phyloP scores from a whole-genome alignment of 805 yeast genomes.

The Kluyveromyces aestuarii region DNA sequence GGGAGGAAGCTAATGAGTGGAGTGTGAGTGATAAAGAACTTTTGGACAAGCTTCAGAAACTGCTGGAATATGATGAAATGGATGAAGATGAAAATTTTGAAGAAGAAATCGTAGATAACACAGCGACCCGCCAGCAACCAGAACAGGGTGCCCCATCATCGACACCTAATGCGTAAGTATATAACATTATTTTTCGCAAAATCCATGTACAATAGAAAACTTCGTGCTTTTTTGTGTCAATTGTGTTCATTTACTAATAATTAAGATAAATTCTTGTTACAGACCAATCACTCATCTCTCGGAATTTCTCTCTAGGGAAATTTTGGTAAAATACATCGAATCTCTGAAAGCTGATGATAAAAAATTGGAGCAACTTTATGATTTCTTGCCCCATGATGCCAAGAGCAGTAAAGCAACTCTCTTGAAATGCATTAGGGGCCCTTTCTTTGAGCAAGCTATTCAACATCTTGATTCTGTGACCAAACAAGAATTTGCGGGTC shows the following conservation, averaged over 20 bases:
- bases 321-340: constrained; percentile 6
- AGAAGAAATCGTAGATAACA: constrained; percentile 10
- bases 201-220: background rate
- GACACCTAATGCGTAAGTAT: constrained; percentile 4
- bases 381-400: constrained; percentile 4
- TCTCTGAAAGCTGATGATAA: constrained; percentile 3
- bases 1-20: constrained; percentile 36
- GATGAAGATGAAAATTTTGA: constrained; percentile 14
- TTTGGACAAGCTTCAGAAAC: constrained; percentile 39
- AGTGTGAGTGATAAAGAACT: constrained; percentile 49
- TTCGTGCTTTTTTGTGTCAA: background rate
- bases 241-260: background rate
- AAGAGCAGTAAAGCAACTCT: constrained; percentile 3
- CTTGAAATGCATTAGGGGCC: constrained; percentile 7
- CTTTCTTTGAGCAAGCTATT: constrained; percentile 6
- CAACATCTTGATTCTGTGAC: constrained; percentile 4
- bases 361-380: constrained; percentile 1
- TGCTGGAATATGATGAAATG: constrained; percentile 32
- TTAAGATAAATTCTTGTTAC: background rate
- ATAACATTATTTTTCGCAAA: background rate
- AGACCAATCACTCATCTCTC: constrained; percentile 6
- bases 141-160: background rate
- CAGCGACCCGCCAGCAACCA: background rate
- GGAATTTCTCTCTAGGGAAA: constrained; percentile 6
- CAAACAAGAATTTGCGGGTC: constrained; percentile 6